phyloP scores from a whole-genome alignment of 1,284 basidiomycete species.

The Cutaneotrichosporon sp. region DNA sequence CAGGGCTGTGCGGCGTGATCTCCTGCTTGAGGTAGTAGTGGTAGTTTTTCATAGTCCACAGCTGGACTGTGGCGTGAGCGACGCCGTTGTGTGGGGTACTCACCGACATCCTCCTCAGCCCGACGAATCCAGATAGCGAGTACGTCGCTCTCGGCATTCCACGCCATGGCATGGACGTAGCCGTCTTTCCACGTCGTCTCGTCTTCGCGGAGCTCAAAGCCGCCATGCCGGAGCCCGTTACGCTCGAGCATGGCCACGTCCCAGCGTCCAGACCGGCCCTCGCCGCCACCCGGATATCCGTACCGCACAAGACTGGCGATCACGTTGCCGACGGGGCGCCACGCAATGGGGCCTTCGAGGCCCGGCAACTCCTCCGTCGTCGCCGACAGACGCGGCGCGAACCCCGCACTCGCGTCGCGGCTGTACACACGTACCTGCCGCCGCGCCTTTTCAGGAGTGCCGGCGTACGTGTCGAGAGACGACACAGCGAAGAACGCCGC shows the following conservation, averaged over 20 bases:
- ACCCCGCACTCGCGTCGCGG: conserved; percentile 50
- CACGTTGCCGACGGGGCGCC: conserved; percentile 83
- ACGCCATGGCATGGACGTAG: conserved; percentile 67
- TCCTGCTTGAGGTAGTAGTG: conserved; percentile 96
- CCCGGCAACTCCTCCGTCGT: conserved; percentile 80
- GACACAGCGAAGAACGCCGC: conserved; percentile 83
- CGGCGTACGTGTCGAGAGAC: conserved; percentile 53
- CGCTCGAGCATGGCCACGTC: conserved; percentile 93
- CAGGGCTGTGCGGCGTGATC: conserved; percentile 51
- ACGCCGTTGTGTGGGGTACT: conserved; percentile 26
- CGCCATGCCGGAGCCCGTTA: conserved; percentile 87
- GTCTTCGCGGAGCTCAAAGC: conserved; percentile 66
- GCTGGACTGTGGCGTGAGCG: conserved; percentile 60
- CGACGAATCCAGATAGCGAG: conserved; percentile 77
- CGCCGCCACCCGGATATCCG: conserved; percentile 61
- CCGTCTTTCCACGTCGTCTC: conserved; percentile 41
- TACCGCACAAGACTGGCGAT: conserved; percentile 80
- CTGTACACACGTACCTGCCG: conserved; percentile 74
- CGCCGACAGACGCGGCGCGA: conserved; percentile 66
- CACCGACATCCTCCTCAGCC: conserved; percentile 61
- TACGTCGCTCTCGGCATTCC: conserved; percentile 85
- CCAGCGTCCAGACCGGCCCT: conserved; percentile 58
- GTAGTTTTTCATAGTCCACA: conserved; percentile 94
- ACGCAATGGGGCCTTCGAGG: conserved; percentile 72
- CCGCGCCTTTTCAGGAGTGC: conserved; percentile 24